Percentiles rank a stretch among this genome's conserved stretches.
Evolutionary conservation across 192 early-diverging fungal genomes (phyloP).

Genomic region (Phlyctochytrium arcticum): DNA sequence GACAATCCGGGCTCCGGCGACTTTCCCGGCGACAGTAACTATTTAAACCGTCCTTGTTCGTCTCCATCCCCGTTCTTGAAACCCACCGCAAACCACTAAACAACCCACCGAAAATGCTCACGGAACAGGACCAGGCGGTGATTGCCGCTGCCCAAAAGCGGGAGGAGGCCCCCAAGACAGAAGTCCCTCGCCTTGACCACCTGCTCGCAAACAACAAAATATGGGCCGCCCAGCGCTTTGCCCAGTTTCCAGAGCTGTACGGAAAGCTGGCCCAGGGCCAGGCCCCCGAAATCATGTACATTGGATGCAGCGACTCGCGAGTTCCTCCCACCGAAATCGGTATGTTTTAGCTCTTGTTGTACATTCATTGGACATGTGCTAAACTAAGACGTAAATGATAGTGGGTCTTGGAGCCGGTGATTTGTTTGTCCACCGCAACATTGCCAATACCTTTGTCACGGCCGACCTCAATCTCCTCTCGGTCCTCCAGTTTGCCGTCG

Average conservation of each 20-base stretch:
- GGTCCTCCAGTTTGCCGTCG: conserved; percentile 92
- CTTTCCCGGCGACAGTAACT: too few relatives aligned
- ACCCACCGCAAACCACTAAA: too few relatives aligned
- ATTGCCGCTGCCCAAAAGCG: neutral
- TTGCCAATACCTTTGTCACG: conserved; percentile 85
- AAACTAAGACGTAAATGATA: neutral
- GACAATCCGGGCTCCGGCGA: too few relatives aligned
- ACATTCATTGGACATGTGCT: neutral
- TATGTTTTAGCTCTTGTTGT: conserved; percentile 22
- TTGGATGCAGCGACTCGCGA: conserved; percentile 93
- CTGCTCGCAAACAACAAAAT: conserved; percentile 37
- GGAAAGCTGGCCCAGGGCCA: conserved; percentile 67
- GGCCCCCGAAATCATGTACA: conserved; percentile 82
- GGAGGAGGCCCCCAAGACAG: neutral
- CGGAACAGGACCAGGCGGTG: too few relatives aligned
- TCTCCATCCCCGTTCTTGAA: too few relatives aligned
- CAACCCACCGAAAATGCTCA: too few relatives aligned
- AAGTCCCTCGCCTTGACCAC: conserved; percentile 13
- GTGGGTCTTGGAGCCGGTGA: conserved; percentile 66
- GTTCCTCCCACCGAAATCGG: conserved; percentile 76
- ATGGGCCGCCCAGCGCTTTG: conserved; percentile 33
- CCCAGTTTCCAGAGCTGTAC: conserved; percentile 67
- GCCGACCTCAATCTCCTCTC: conserved; percentile 78
- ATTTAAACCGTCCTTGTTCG: too few relatives aligned
- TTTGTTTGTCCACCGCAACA: conserved; percentile 96